These are phyloP conservation scores for Tetrahymena elliotti DNA, from an alignment of 73 alveolate species.

Conservation along the genomic window DNA sequence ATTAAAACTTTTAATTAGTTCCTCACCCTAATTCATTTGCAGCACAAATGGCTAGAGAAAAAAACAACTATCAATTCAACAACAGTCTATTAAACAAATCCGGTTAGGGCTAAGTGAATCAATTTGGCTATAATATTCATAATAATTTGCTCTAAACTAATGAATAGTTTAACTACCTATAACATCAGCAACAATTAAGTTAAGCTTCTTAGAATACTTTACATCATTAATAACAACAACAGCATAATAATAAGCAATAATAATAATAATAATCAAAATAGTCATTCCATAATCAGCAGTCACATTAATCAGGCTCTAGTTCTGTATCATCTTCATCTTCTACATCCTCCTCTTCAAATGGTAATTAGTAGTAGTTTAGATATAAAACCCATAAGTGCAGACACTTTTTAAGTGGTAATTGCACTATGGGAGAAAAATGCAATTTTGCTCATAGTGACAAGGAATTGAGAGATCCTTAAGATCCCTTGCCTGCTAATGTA, in stretches of 20 bases:
- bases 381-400: conserved; percentile 42
- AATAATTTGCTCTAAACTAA: neutral
- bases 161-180: neutral
- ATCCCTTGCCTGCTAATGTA: neutral
- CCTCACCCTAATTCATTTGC: neutral
- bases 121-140: no score
- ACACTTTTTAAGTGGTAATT: conserved; percentile 41
- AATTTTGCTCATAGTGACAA: conserved; percentile 45
- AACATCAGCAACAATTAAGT: neutral
- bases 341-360: neutral
- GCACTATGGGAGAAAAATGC: conserved; percentile 46
- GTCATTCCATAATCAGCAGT: neutral
- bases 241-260: neutral
- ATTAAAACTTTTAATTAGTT: neutral
- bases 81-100: neutral
- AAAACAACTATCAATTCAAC: neutral
- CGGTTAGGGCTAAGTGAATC: neutral
- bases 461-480: conserved; percentile 39
- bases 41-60: neutral
- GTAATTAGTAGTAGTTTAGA: neutral
- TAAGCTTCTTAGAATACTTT: neutral
- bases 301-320: neutral
- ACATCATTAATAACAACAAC: neutral
- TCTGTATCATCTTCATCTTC: neutral
- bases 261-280: neutral